Base-by-base conservation (phyloP, 345 rosid species). In the Rhodomyrtus tomentosa region DNA sequence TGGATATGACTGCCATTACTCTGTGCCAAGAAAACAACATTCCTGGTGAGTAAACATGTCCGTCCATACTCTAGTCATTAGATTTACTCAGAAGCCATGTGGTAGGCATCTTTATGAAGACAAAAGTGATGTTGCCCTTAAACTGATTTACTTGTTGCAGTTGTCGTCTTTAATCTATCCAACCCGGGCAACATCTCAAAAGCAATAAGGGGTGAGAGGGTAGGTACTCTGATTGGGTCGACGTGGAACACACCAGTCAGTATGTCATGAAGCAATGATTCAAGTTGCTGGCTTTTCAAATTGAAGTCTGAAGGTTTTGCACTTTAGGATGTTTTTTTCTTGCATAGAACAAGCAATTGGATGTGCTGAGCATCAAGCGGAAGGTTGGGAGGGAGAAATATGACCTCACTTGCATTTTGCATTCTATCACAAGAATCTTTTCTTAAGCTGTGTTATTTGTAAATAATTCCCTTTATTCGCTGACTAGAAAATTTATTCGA, bases 1-100 rank as follows among this genome's bases (percentile, higher is more conserved):
- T 96, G 99, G 98, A 96, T 89, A 92, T 96, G 99, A 96, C 99
- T 50, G 98, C 98, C 85, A 90, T 94, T 85, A 95, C 99, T 62
- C 87, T 97, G 79, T 96, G 98, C 90, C 98, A 95, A 92, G 99
- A 96, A 90, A 96, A 96, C 83, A 94, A 93, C 87, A 95, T 96
- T 85, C 98, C 99, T 11, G 98, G 99, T 94, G 88, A 84, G 92
- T 85, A 58, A 29, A 40, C 11, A 36, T 54, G 18, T 21, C n/a
- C 53, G 18, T 21, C n/a, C 53, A 58, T 21, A 25, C 36, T 62
- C 50, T 42, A 52, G 50, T 49, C 48, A 53, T 55, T 40, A 18
- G 9, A 9, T 21, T 51, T 24, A 7, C n/a, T 68, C 51, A 40
- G 36, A 36, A 32, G 27, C 56, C 29, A 13, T 25, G 25, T 25